Conservation (phyloP, 352 stramenopile species). For the Pythium vanterpoolii region DNA sequence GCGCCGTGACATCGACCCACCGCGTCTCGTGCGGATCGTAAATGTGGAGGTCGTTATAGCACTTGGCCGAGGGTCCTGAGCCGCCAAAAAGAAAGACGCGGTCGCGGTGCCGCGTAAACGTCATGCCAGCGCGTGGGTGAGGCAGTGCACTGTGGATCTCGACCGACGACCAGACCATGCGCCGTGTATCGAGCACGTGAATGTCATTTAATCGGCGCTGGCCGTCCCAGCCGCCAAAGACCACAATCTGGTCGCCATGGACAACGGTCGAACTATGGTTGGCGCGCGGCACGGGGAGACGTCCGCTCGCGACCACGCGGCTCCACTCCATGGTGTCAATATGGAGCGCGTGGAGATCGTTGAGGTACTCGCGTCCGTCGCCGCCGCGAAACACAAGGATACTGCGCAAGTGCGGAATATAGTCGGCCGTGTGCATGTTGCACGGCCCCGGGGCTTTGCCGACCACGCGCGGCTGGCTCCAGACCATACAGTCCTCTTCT, state of each 20-base stretch:
- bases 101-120: constrained; percentile 90
- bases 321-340: constrained; percentile 88
- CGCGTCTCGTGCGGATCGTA: constrained; percentile 65
- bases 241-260: constrained; percentile 74
- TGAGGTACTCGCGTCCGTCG: constrained; percentile 94
- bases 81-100: constrained; percentile 95
- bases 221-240: constrained; percentile 96
- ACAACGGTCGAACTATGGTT: constrained; percentile 95
- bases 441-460: constrained; percentile 81
- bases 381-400: constrained; percentile 94
- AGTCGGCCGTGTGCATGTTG: constrained; percentile 98
- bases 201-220: constrained; percentile 94
- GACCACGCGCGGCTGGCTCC: constrained; percentile 46
- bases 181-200: constrained; percentile 91
- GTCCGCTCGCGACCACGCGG: constrained; percentile 69
- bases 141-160: constrained; percentile 54
- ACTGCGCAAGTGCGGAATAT: constrained; percentile 67
- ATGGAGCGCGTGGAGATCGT: constrained; percentile 93
- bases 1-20: constrained; percentile 38
- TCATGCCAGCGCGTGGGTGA: constrained; percentile 93
- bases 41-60: constrained; percentile 95
- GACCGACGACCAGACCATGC: constrained; percentile 86
- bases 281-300: constrained; percentile 82
- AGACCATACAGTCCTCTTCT: constrained; percentile 43
- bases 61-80: constrained; percentile 90